phyloP scores from a whole-genome alignment of 2,329 filamentous ascomycete genomes.

The Beauveria australis region DNA sequence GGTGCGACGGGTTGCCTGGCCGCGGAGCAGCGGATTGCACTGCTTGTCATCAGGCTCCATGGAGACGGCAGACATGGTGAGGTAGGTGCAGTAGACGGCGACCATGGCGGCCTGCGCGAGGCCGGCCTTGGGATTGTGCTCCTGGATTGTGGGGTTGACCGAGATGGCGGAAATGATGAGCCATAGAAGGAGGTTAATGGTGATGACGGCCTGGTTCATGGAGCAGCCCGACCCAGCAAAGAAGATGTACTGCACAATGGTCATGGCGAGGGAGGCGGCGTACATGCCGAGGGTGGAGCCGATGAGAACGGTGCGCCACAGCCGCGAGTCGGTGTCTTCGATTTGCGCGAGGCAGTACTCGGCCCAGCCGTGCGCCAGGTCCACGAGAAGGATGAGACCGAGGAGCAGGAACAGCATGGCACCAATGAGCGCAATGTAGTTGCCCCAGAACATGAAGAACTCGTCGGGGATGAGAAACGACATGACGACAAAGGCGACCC shows the following conservation, averaged over 20 bases:
- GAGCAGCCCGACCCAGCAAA: slow-evolving; percentile 74
- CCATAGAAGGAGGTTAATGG: slow-evolving; percentile 82
- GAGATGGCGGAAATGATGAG: slow-evolving; percentile 74
- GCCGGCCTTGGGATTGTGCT: slow-evolving; percentile 85
- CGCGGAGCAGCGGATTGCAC: slow-evolving; percentile 86
- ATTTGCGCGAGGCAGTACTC: slow-evolving; percentile 94
- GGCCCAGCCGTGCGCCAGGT: slow-evolving; percentile 93
- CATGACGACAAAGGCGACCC: slow-evolving; percentile 77
- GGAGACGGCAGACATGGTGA: slow-evolving; percentile 95
- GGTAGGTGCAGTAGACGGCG: slow-evolving; percentile 94
- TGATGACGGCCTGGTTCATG: slow-evolving; percentile 96
- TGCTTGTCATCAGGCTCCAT: slow-evolving; percentile 94
- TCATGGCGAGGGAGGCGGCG: slow-evolving; percentile 82
- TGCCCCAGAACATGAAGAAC: slow-evolving; percentile 94
- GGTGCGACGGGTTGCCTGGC: slow-evolving; percentile 79
- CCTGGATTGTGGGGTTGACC: slow-evolving; percentile 83
- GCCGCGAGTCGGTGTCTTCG: slow-evolving; percentile 73
- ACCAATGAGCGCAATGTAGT: slow-evolving; percentile 80
- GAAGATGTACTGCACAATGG: slow-evolving; percentile 93
- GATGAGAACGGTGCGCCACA: slow-evolving; percentile 82
- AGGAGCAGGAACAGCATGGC: slow-evolving; percentile 92
- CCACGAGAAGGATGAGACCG: slow-evolving; percentile 84
- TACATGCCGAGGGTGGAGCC: slow-evolving; percentile 95
- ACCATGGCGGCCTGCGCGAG: slow-evolving; percentile 98
- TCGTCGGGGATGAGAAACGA: slow-evolving; percentile 93